These are phyloP conservation scores for Ceratonia siliqua DNA, from an alignment of 306 rosid species.

Conservation along the genomic window DNA sequence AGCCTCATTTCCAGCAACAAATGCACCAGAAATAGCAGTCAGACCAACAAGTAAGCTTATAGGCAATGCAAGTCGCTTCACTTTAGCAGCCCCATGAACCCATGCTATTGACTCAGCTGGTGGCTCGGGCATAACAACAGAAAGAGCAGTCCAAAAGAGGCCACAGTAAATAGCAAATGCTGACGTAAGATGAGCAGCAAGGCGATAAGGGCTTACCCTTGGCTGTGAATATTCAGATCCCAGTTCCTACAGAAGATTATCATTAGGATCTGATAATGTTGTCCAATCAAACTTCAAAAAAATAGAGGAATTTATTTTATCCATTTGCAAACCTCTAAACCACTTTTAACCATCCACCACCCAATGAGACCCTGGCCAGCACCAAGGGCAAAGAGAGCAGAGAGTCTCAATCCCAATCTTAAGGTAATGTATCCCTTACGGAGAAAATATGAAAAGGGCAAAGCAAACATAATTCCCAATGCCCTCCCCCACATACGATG, in stretches of 20 bases:
- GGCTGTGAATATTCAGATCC: constrained; percentile 80
- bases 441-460: constrained; percentile 93
- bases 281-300: constrained; percentile 24
- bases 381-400: constrained; percentile 73
- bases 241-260: constrained; percentile 60
- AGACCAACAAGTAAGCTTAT: constrained; percentile 76
- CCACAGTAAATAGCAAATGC: constrained; percentile 85
- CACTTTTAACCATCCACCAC: constrained; percentile 99
- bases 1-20: constrained; percentile 95
- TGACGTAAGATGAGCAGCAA: constrained; percentile 90
- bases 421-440: constrained; percentile 81
- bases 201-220: constrained; percentile 92
- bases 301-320: constrained; percentile 15
- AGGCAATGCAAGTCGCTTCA: constrained; percentile 73
- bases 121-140: constrained; percentile 88
- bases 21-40: constrained; percentile 91
- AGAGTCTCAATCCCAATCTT: constrained; percentile 73
- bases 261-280: constrained; percentile 22
- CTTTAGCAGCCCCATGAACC: constrained; percentile 89
- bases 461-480: constrained; percentile 70
- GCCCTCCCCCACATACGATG: constrained; percentile 87
- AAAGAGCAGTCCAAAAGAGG: constrained; percentile 81
- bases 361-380: constrained; percentile 91
- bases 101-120: constrained; percentile 75
- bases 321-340: constrained; percentile 52